These are phyloP conservation scores for Russula sp. DNA, from an alignment of 768 basidiomycete species.

Conservation along the genomic window DNA sequence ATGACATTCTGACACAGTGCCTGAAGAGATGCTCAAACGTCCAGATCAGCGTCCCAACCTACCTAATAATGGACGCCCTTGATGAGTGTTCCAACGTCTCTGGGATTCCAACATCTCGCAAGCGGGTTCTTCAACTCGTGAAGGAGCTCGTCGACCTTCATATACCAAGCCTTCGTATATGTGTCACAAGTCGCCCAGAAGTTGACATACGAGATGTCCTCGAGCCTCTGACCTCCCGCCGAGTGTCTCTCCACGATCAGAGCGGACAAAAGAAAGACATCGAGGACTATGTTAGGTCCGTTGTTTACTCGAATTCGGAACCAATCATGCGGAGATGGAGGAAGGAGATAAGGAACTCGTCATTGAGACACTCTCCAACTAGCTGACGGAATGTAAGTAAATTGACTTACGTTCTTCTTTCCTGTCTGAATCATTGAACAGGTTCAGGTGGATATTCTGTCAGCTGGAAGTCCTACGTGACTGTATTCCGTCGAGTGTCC, in stretches of 20 bases:
- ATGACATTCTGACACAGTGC: neutral
- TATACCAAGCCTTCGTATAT: neutral
- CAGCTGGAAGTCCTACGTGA: neutral
- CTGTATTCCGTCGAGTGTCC: neutral
- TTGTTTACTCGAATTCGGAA: neutral
- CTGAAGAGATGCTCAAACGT: slow-evolving; percentile 6
- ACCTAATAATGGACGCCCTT: slow-evolving; percentile 1
- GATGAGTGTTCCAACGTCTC: neutral
- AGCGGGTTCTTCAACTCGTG: neutral
- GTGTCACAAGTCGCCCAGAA: slow-evolving; percentile 9
- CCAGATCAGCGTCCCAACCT: neutral
- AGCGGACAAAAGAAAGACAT: slow-evolving; percentile 6
- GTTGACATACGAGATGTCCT: slow-evolving; percentile 1
- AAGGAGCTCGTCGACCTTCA: neutral
- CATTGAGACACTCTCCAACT: neutral
- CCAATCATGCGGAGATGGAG: neutral
- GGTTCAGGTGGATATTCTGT: neutral
- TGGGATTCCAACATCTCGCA: neutral
- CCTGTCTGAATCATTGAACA: neutral
- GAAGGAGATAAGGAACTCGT: neutral
- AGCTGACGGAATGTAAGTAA: neutral
- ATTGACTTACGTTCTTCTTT: neutral
- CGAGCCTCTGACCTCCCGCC: neutral
- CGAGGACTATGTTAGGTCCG: neutral
- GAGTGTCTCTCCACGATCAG: neutral